Base-by-base conservation (phyloP, 2,329 filamentous ascomycete genomes). In the Sporothrix mexicana region DNA sequence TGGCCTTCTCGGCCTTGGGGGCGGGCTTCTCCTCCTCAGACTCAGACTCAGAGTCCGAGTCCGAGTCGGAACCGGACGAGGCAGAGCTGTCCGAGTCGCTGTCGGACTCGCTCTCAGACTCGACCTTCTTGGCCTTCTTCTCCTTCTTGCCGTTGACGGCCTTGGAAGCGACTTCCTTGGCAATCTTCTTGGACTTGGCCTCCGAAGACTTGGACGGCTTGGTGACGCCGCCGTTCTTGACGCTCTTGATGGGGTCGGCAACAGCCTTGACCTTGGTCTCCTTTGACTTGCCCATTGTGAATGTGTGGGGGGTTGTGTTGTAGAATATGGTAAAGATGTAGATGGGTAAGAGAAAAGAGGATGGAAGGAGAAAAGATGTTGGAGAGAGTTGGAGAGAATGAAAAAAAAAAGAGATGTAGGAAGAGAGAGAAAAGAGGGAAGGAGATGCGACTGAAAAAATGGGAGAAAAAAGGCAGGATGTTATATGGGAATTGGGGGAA, bases 201-300 rank as follows among this genome's bases (percentile, higher is more conserved):
- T 90, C 91, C 79, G 89, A 83, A 76, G 87, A 87, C 81, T 91
- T 86, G 74, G 88, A 85, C 70, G 90, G 80, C 86, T 94, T 94
- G 84, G 87, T 88, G 78, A 93, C 86, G 76, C 88, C 88, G 77
- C 86, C 90, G 77, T 86, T 86, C 86, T 93, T 93, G 82, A 90
- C 89, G 77, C 83, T 80, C 78, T 83, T 82, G 77, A 85, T 79
- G 74, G 84, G 80, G 79, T 86, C 85, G 78, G 83, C 81, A 36
- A 55, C 79, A 82, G 88, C 88, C 80, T 82, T 88, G 79, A 80
- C 79, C 83, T 88, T 88, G 81, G 85, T 84, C 80, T 90, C 86
- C 85, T 92, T 92, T 72, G 85, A 83, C 84, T 92, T 92, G 81
- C 85, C 89, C 90, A 92, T 92, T 82, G 77, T 85, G 81, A 82